phyloP scores from a whole-genome alignment of 768 basidiomycete species.

The Psilocybe azurescens region DNA sequence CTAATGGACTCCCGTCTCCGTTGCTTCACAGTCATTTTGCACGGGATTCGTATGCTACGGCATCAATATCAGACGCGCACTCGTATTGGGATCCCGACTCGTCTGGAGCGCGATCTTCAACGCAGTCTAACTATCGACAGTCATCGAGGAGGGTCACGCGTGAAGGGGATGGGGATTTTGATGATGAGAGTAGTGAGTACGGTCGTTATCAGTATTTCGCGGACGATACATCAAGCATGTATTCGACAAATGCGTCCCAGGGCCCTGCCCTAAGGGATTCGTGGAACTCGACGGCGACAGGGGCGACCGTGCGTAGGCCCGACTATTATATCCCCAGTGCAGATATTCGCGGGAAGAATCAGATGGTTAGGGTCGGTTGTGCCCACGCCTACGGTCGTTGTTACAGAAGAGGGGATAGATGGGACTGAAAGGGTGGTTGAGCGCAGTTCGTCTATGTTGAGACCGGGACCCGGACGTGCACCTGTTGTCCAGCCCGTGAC shows the following conservation, averaged over 20 bases:
- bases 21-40: slow-evolving; percentile 54
- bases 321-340: slow-evolving; percentile 13
- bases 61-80: slow-evolving; percentile 40
- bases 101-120: slow-evolving; percentile 8
- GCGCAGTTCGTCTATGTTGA: not conserved
- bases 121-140: not conserved
- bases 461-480: slow-evolving; percentile 39
- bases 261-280: slow-evolving; percentile 42
- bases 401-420: slow-evolving; percentile 48
- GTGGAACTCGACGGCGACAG: slow-evolving; percentile 39
- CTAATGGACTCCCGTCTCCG: slow-evolving; percentile 40
- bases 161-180: slow-evolving; percentile 5
- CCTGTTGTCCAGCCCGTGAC: slow-evolving; percentile 50
- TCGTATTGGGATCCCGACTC: slow-evolving; percentile 37
- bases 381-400: slow-evolving; percentile 49
- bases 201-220: slow-evolving; percentile 14
- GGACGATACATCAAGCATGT: slow-evolving; percentile 48
- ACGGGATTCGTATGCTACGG: slow-evolving; percentile 46
- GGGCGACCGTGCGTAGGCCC: slow-evolving; percentile 19
- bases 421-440: not conserved
- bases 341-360: slow-evolving; percentile 3
- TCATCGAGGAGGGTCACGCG: not conserved
- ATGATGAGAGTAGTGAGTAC: slow-evolving; percentile 8
- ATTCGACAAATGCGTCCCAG: slow-evolving; percentile 34
- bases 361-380: not conserved